These are phyloP conservation scores for Setomelanomma holmii DNA, from an alignment of 2,329 filamentous ascomycete genomes.

Conservation along the genomic window DNA sequence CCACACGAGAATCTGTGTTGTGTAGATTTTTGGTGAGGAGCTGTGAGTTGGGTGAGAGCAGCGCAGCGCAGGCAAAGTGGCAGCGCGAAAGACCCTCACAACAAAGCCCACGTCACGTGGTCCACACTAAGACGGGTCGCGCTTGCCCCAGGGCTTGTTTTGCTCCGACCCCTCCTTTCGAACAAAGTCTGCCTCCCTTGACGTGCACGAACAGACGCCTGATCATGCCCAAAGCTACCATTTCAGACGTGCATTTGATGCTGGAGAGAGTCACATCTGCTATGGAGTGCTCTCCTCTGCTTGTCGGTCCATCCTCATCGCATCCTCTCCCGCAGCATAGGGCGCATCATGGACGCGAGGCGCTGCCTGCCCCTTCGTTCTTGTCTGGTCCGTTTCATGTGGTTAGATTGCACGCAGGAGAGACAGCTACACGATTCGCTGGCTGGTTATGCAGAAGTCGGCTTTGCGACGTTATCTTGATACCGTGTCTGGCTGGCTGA, in stretches of 20 bases:
- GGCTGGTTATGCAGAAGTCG: conserved; percentile 24
- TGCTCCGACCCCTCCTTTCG: neutral
- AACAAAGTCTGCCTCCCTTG: neutral
- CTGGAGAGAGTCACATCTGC: too few species aligned
- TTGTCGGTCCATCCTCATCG: too few species aligned
- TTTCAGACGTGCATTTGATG: too few species aligned
- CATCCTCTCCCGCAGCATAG: conserved; percentile 5
- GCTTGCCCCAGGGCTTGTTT: neutral
- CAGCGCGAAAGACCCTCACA: neutral
- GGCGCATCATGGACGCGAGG: conserved; percentile 15
- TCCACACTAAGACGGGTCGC: too few species aligned
- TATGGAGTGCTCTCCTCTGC: too few species aligned
- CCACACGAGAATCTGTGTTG: conserved; percentile 35
- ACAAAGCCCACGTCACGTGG: neutral
- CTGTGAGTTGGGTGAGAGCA: neutral
- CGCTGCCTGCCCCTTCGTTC: conserved; percentile 16
- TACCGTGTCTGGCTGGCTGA: conserved; percentile 35
- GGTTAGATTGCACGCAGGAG: conserved; percentile 42
- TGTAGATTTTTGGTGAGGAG: conserved; percentile 31
- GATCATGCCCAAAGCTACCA: too few species aligned
- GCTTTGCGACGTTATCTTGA: conserved; percentile 28
- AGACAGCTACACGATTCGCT: conserved; percentile 33
- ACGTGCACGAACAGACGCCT: neutral
- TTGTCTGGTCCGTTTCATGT: conserved; percentile 39
- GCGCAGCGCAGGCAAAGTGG: neutral